Percentiles rank a stretch among this genome's conserved stretches.
Evolutionary conservation across 352 stramenopile genomes (phyloP).

Genomic region (Phytopythium ostracodes): DNA sequence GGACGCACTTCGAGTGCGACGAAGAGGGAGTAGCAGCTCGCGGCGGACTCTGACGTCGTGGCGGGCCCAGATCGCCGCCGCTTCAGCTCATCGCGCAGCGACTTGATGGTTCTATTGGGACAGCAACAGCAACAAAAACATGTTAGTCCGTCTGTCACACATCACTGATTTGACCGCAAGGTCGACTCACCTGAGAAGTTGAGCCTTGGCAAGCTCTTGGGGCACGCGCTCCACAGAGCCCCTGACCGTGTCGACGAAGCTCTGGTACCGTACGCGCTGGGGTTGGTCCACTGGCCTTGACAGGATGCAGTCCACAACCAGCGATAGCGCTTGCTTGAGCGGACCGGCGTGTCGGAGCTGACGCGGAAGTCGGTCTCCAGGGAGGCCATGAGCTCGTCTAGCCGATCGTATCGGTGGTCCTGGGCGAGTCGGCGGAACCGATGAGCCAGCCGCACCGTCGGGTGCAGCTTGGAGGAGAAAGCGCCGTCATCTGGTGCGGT

Average conservation of each 20-base stretch:
- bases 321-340: not conserved
- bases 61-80: not conserved
- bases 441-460: too few species aligned
- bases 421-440: too few species aligned
- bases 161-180: too few species aligned
- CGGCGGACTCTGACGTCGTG: not conserved
- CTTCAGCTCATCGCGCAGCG: not conserved
- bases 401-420: too few species aligned
- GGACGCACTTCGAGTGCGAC: not conserved
- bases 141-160: not conserved
- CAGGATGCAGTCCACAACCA: not conserved
- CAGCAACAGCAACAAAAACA: not conserved
- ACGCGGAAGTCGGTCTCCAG: too few species aligned
- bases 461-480: too few species aligned
- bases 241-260: not conserved
- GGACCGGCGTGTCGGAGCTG: too few species aligned
- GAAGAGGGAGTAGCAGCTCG: not conserved
- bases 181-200: not conserved
- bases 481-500: too few species aligned
- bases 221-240: not conserved
- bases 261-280: not conserved
- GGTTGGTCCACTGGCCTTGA: not conserved
- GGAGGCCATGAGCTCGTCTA: too few species aligned
- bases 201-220: not conserved
- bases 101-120: not conserved